Conservation (phyloP, 2,329 filamentous ascomycete genomes). For the Aspergillus tamarii region DNA sequence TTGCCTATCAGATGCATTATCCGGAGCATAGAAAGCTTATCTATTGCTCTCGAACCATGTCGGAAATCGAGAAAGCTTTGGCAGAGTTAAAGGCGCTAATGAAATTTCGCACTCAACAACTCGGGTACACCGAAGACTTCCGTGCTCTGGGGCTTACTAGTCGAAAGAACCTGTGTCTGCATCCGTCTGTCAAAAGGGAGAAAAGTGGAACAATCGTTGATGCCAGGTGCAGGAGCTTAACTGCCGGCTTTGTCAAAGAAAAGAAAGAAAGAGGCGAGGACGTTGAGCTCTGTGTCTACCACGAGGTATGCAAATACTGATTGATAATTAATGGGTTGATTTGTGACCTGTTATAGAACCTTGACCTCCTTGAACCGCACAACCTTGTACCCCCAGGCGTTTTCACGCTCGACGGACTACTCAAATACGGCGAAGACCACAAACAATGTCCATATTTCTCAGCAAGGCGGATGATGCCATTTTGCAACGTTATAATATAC, state of each 20-base stretch:
- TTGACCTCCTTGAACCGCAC: constrained; percentile 91
- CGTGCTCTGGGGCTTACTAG: constrained; percentile 89
- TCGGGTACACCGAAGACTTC: constrained; percentile 93
- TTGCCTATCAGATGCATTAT: constrained; percentile 93
- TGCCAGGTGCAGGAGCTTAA: constrained; percentile 91
- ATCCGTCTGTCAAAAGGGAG: constrained; percentile 93
- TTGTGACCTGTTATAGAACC: constrained; percentile 62
- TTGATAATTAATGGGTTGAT: neutral
- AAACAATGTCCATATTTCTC: constrained; percentile 99
- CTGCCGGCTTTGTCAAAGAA: constrained; percentile 95
- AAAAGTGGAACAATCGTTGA: constrained; percentile 95
- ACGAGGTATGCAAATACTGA: constrained; percentile 66
- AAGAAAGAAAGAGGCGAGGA: constrained; percentile 95
- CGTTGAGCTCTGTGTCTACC: constrained; percentile 92
- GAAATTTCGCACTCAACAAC: constrained; percentile 87
- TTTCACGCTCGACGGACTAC: constrained; percentile 88
- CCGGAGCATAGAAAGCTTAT: constrained; percentile 94
- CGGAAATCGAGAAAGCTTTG: constrained; percentile 96
- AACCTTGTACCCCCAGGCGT: constrained; percentile 93
- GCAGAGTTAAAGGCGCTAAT: constrained; percentile 89
- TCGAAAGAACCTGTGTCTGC: constrained; percentile 94
- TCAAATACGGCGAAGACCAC: constrained; percentile 88
- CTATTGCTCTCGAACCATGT: constrained; percentile 99
- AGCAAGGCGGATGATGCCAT: constrained; percentile 96
- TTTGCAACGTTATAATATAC: constrained; percentile 99